Conservation (phyloP, 257 asterid species). For the Solanum raphanifolium region DNA sequence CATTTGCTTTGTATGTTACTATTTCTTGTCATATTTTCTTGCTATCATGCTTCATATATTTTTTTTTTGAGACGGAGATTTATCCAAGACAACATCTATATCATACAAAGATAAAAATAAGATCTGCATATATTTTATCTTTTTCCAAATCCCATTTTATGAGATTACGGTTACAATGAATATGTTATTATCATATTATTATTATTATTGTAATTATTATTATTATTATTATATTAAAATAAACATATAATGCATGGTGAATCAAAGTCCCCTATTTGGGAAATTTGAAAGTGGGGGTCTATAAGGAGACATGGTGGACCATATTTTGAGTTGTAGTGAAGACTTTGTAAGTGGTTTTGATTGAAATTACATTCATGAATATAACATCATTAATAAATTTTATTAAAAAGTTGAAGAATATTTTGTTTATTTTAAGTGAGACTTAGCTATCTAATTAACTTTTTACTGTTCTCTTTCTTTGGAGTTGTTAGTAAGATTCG, state of each 20-base stretch:
- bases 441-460: constrained; percentile 1
- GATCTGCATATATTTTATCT: neutral
- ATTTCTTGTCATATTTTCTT: neutral
- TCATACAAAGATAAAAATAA: neutral
- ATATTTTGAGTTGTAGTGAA: constrained; percentile 52
- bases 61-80: neutral
- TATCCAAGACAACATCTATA: neutral
- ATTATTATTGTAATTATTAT: too few relatives aligned
- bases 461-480: constrained; percentile 7
- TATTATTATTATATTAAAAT: neutral
- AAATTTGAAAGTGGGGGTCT: neutral
- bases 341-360: constrained; percentile 44
- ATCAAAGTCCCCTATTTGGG: neutral
- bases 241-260: neutral
- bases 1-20: neutral
- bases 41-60: neutral
- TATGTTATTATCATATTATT: neutral
- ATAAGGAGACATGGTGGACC: constrained; percentile 60
- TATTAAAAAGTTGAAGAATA: neutral
- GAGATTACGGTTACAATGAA: neutral
- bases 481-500: constrained; percentile 75
- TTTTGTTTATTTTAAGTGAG: neutral
- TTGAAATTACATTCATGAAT: constrained; percentile 15
- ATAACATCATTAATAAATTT: neutral
- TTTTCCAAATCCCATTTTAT: neutral